Evolutionary conservation across 2,329 filamentous ascomycete species (phyloP).

Genomic region (Beauveria rudraprayagi): DNA sequence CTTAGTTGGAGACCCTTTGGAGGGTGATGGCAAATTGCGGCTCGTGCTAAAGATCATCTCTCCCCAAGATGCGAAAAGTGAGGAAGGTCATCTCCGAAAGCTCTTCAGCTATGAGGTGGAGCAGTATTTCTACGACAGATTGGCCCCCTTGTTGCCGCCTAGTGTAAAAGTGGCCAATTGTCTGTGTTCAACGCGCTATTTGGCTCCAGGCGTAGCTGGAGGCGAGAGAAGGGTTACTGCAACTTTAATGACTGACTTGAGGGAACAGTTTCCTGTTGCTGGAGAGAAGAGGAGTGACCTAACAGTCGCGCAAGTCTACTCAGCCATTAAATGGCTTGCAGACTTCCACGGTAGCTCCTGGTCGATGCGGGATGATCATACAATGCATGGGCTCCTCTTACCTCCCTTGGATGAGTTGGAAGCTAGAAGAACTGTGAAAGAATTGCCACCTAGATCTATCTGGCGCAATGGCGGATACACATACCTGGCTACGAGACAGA

Average conservation of each 20-base stretch:
- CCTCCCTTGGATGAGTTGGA: constrained; percentile 48
- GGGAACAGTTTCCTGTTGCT: constrained; percentile 43
- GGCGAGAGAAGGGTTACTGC: constrained; percentile 37
- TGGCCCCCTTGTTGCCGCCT: constrained; percentile 41
- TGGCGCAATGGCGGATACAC: constrained; percentile 65
- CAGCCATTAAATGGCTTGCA: constrained; percentile 55
- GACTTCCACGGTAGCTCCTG: constrained; percentile 52
- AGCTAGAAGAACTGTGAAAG: constrained; percentile 18
- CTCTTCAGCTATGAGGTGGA: constrained; percentile 61
- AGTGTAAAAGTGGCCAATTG: constrained; percentile 42
- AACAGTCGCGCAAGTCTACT: constrained; percentile 37
- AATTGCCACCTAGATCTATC: constrained; percentile 22
- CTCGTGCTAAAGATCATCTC: constrained; percentile 54
- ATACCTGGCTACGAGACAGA: constrained; percentile 54
- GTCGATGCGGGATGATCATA: constrained; percentile 22
- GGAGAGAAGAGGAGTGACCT: constrained; percentile 46
- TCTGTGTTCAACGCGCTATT: constrained; percentile 32
- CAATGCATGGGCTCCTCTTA: constrained; percentile 32
- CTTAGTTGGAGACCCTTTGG: neutral
- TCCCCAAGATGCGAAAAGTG: constrained; percentile 34
- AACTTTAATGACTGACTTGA: constrained; percentile 50
- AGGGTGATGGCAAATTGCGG: constrained; percentile 20
- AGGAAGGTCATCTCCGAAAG: constrained; percentile 58
- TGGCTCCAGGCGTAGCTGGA: constrained; percentile 16
- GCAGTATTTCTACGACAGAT: constrained; percentile 53